Evolutionary conservation across 139 green algal species (phyloP).

Genomic region (Monoraphidium neglectum): DNA sequence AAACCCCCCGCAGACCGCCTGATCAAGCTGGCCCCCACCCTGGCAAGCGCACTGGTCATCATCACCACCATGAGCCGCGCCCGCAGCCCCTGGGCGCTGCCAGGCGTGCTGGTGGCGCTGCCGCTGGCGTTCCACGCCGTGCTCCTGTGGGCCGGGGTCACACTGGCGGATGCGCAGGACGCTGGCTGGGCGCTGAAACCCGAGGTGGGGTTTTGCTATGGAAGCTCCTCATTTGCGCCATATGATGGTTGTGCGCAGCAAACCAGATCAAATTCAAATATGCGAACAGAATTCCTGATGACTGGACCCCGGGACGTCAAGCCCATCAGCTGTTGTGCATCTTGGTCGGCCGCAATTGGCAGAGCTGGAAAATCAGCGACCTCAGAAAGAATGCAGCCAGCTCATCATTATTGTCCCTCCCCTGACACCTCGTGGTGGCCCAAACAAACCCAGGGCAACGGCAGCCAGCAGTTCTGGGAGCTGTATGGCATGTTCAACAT

Average conservation of each 20-base stretch:
- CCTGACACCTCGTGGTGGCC: neutral
- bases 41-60: slow-evolving; percentile 38
- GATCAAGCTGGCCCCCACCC: slow-evolving; percentile 59
- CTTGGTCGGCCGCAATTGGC: no score
- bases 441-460: slow-evolving; percentile 18
- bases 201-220: slow-evolving; percentile 33
- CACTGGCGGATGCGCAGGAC: slow-evolving; percentile 50
- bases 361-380: no score
- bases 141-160: slow-evolving; percentile 35
- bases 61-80: slow-evolving; percentile 45
- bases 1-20: slow-evolving; percentile 27
- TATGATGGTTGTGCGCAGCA: no score
- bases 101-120: slow-evolving; percentile 49
- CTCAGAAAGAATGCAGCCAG: no score
- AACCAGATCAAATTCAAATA: no score
- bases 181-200: slow-evolving; percentile 66
- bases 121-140: slow-evolving; percentile 57
- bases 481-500: slow-evolving; percentile 73
- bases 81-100: slow-evolving; percentile 61
- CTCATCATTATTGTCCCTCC: neutral
- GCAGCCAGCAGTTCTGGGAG: slow-evolving; percentile 63
- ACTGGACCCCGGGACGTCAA: no score
- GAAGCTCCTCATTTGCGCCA: no score
- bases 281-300: neutral
- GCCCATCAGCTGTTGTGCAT: no score